Evolutionary conservation across 345 rosid species (phyloP).

Genomic region (Eucalyptus sideroxylon): DNA sequence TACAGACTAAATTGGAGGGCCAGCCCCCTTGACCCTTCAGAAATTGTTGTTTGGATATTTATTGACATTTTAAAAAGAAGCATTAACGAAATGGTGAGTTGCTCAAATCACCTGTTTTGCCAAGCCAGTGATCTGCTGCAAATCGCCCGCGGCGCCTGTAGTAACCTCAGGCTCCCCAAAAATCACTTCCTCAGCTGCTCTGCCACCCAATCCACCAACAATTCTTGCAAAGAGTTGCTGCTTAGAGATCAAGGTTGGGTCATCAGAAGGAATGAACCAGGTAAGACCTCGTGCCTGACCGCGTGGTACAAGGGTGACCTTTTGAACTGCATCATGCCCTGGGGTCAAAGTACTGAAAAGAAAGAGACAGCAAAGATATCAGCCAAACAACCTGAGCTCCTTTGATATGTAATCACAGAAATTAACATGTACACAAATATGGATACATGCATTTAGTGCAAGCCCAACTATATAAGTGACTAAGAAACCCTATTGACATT

Average conservation of each 20-base stretch:
- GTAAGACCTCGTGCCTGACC: conserved; percentile 98
- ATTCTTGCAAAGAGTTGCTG: conserved; percentile 97
- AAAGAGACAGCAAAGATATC: neutral
- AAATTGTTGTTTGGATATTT: neutral
- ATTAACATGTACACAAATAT: neutral
- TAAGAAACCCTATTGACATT: neutral
- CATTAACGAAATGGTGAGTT: neutral
- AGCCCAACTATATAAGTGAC: neutral
- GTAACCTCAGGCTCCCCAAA: conserved; percentile 97
- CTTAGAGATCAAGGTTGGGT: conserved; percentile 88
- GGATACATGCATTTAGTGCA: neutral
- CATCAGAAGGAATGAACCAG: conserved; percentile 95
- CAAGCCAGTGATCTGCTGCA: conserved; percentile 91
- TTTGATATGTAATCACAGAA: neutral
- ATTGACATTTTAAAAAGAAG: neutral
- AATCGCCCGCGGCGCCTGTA: conserved; percentile 95
- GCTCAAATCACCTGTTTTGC: conserved; percentile 63
- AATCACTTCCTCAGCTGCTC: conserved; percentile 95
- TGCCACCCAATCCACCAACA: conserved; percentile 96
- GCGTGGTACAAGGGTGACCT: conserved; percentile 85
- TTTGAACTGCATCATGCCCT: conserved; percentile 95
- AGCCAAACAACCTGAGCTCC: neutral
- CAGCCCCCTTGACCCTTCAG: neutral
- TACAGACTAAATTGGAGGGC: neutral
- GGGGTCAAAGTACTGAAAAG: conserved; percentile 80